Evolutionary conservation across 2,329 filamentous ascomycete genomes (phyloP).

Genomic region (Ciborinia camelliae): DNA sequence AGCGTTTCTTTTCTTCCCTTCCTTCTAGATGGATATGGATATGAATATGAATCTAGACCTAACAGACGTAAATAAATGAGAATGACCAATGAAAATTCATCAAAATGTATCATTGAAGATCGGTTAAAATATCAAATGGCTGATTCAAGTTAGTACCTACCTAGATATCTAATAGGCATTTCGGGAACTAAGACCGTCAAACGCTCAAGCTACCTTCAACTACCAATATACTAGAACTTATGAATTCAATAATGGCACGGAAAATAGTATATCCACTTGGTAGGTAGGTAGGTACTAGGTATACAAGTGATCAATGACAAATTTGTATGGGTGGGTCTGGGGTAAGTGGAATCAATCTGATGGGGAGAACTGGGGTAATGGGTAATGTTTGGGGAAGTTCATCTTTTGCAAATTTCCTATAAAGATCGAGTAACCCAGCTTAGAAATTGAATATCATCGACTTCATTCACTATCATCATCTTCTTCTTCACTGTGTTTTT

Average conservation of each 20-base stretch:
- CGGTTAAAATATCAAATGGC: not conserved
- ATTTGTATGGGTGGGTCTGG: conserved; percentile 7
- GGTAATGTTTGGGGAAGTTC: not conserved
- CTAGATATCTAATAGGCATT: too few species aligned
- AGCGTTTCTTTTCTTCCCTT: too few species aligned
- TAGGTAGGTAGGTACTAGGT: too few species aligned
- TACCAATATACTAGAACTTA: not conserved
- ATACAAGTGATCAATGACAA: not conserved
- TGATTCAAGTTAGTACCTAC: too few species aligned
- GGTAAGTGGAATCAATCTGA: too few species aligned
- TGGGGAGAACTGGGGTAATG: conserved; percentile 7
- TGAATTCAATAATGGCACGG: not conserved
- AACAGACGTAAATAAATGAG: too few species aligned
- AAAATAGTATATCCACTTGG: not conserved
- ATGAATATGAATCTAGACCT: not conserved
- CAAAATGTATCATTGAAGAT: not conserved
- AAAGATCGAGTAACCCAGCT: conserved; percentile 5
- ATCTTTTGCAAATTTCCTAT: not conserved
- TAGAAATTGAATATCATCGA: not conserved
- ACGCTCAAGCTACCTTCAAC: not conserved
- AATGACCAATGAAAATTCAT: not conserved
- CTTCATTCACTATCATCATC: not conserved
- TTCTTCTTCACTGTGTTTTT: not conserved
- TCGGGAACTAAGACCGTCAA: not conserved
- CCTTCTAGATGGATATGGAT: too few species aligned